Evolutionary conservation across 2,329 filamentous ascomycete genomes (phyloP), one percentile per base, ranked within the genome.

Genomic region (Monilinia fructicola): DNA sequence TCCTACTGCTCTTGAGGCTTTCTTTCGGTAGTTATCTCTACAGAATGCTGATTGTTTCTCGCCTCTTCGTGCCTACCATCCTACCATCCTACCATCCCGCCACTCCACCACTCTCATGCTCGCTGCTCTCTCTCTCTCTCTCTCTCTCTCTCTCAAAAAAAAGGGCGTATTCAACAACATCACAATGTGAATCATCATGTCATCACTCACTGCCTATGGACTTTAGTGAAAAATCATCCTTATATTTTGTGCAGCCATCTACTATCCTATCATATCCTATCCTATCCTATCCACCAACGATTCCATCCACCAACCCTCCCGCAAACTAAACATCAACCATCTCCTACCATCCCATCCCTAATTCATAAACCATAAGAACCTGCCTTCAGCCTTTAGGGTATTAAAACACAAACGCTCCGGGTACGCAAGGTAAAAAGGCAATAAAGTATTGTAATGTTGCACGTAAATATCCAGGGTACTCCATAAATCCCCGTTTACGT

Each of bases 381-480:
- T 42, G 40, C 40, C 40, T 42, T 42, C 40, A 16, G 28, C 58
- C 58, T 26, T 26, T n/a, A 50, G 58, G 58, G 58, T 60, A 60
- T 60, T 59, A 42, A 60, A 50, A 50, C 21, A 60, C 31, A 60
- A 26, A 40, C 44, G 58, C 58, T 60, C 58, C 58, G 35, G 18
- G 31, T 44, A 60, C 44, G 44, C 58, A 38, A 38, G 28, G 44
- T 38, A 60, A 38, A 12, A 56, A 44, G 23, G 26, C 3, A 50
- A 46, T 60, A 50, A 50, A 50, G n/a, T 50, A n/a, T 48, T 48
- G 44, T 48, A 60, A 35, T 38, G 18, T 38, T 18, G 10, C 35
- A 40, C 58, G 44, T 50, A 50, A 12, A 26, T 50, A 21, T 50
- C 58, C 31, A 52, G 35, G 58, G 44, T 60, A 50, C 58, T 38